A percentile compares a stretch with the other conserved stretches of the same genome.
These are phyloP conservation scores for Porogramme epimiltina DNA, from an alignment of 1,284 basidiomycete species.

Conservation along the genomic window DNA sequence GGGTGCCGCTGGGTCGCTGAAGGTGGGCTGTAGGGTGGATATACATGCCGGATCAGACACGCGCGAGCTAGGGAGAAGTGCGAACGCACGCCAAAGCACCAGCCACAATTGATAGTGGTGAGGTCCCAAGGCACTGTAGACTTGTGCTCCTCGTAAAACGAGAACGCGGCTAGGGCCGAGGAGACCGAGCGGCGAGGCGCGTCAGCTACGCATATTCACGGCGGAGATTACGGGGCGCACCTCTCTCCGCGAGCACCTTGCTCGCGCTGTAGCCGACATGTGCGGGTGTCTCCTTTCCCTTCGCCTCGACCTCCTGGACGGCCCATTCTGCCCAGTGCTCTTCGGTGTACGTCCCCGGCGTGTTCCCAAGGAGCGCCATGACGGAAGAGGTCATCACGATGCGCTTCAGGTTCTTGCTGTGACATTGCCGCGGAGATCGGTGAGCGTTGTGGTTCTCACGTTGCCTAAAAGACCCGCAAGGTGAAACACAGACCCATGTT, in stretches of 20 bases:
- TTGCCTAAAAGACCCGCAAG: conserved; percentile 31
- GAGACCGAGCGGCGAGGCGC: too few relatives aligned
- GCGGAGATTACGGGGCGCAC: background rate
- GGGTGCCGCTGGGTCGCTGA: conserved; percentile 19
- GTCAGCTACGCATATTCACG: too few relatives aligned
- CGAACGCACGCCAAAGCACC: too few relatives aligned
- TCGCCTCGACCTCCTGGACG: conserved; percentile 49
- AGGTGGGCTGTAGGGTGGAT: conserved; percentile 9
- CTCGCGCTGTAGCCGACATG: conserved; percentile 53
- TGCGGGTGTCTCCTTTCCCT: conserved; percentile 46
- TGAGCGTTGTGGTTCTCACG: conserved; percentile 48
- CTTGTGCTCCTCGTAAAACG: too few relatives aligned
- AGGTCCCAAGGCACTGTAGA: too few relatives aligned
- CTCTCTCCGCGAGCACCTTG: conserved; percentile 69
- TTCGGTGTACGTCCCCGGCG: conserved; percentile 37
- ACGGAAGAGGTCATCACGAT: conserved; percentile 67
- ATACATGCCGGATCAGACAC: background rate
- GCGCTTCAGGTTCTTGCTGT: conserved; percentile 12
- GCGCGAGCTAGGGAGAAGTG: too few relatives aligned
- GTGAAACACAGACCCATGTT: too few relatives aligned
- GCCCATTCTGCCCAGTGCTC: conserved; percentile 67
- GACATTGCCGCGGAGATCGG: conserved; percentile 26
- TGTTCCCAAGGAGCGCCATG: conserved; percentile 45
- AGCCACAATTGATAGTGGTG: too few relatives aligned
- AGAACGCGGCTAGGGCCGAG: too few relatives aligned